Base-by-base conservation (phyloP, 2,329 filamentous ascomycete genomes). In the Fusarium citri region DNA sequence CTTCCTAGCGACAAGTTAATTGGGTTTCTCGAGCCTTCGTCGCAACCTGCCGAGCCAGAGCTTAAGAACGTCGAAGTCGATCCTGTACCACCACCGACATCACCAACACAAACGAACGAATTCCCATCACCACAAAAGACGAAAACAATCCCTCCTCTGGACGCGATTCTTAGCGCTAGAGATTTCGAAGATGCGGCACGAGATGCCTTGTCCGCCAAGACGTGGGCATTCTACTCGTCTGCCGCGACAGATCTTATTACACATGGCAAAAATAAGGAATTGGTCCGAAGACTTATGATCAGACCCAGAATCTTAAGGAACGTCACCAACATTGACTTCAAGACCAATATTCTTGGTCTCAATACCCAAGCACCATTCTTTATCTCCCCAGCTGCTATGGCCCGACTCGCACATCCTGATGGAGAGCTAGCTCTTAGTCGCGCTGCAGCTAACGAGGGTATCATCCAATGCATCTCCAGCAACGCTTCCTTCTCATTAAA, bases 211-310 rank as follows among this genome's bases (percentile, higher is more conserved):
- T 83, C 84, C 4, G 83, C 84, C 11, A 92, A 92, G 71, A 87
- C 89, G 14, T 91, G 88, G 88, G 90, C 89, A 0, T 92, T 91
- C 71, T 87, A 89, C 74, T 90, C 88, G 15, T 90, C 88, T 4
- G 90, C 89, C 0, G 87, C 89, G 8, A 91, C 88, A 5, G 90
- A 85, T 72, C 78, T 82, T 16, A 84, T 84, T 73, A 87, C 90
- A 31, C 86, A 89, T 53, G 68, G 67, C 48, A 83, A 84, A 46
- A 92, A 92, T 74, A 83, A 80, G 28, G 80, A 83, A 1, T 79
- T 84, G 62, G 89, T 89, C 70, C 78, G 83, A 34, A 79, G 83
- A 23, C 88, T 91, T 69, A 83, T 83, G 76, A 83, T 92, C 10
- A 86, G 89, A 0, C 89, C 88, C 1, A 83, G 87, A 18, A 83